A percentile compares a stretch with the other conserved stretches of the same genome.
phyloP scores from a whole-genome alignment of 495 filamentous ascomycete species.

The Aspergillus taichungensis region DNA sequence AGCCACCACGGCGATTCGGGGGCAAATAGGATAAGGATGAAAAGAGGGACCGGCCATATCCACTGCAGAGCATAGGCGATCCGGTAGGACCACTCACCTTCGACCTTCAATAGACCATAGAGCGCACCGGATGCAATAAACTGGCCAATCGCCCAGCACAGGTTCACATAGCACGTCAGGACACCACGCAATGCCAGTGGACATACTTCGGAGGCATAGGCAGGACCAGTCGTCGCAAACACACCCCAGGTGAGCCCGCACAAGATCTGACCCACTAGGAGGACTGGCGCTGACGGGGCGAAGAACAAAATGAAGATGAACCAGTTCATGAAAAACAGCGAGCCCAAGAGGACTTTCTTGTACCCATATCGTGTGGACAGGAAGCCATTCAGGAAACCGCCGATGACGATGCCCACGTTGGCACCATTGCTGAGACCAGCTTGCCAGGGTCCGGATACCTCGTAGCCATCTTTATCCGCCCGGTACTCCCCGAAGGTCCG shows the following conservation, averaged over 20 bases:
- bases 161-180: conserved; percentile 51
- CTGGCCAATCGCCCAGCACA: conserved; percentile 62
- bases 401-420: conserved; percentile 26
- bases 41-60: conserved; percentile 55
- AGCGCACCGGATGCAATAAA: conserved; percentile 48
- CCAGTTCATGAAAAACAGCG: conserved; percentile 34
- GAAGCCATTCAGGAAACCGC: conserved; percentile 34
- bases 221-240: conserved; percentile 47
- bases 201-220: conserved; percentile 56
- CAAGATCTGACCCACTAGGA: conserved; percentile 36
- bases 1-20: conserved; percentile 61
- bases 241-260: conserved; percentile 44
- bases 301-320: conserved; percentile 51
- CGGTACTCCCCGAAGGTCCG: conserved; percentile 26
- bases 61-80: conserved; percentile 57
- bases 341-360: conserved; percentile 29
- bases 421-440: conserved; percentile 26
- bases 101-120: conserved; percentile 32
- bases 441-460: conserved; percentile 30
- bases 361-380: conserved; percentile 40
- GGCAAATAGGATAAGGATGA: conserved; percentile 46
- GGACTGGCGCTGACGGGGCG: conserved; percentile 28
- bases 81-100: conserved; percentile 37
- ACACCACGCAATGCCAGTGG: conserved; percentile 48
- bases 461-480: conserved; percentile 11